Evolutionary conservation across 768 basidiomycete species (phyloP).

Genomic region (Clitopilus passeckerianus): DNA sequence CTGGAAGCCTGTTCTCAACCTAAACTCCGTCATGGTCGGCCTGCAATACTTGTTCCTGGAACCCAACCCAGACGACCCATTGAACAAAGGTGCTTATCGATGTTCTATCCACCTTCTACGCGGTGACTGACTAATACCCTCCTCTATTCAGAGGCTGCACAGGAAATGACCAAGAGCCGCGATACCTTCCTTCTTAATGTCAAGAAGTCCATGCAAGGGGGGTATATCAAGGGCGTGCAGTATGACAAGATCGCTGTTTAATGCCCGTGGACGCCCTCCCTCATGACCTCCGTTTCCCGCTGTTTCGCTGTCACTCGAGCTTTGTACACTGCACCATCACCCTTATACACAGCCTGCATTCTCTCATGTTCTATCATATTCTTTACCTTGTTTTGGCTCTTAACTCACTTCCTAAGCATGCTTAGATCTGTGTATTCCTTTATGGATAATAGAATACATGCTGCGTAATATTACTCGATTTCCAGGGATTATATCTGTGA

Average conservation of each 20-base stretch:
- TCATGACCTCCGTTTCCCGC: conserved; percentile 10
- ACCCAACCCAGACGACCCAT: conserved; percentile 96
- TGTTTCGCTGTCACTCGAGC: conserved; percentile 1
- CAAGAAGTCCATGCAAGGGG: conserved; percentile 82
- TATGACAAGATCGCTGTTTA: conserved; percentile 71
- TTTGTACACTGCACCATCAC: conserved; percentile 2
- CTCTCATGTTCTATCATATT: background rate
- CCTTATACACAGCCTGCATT: conserved; percentile 5
- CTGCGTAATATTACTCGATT: conserved; percentile 16
- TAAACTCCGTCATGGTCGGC: conserved; percentile 98
- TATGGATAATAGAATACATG: conserved; percentile 15
- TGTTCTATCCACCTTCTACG: background rate
- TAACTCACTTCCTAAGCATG: background rate
- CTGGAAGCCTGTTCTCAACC: conserved; percentile 98
- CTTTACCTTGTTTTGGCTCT: background rate
- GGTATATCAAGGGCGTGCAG: conserved; percentile 66
- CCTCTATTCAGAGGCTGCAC: conserved; percentile 75
- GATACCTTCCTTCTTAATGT: conserved; percentile 84
- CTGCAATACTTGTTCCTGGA: conserved; percentile 98
- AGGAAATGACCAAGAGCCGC: conserved; percentile 87
- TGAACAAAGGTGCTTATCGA: conserved; percentile 88
- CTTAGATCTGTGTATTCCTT: conserved; percentile 5
- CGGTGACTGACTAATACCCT: conserved; percentile 4
- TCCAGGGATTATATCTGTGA: conserved; percentile 1
- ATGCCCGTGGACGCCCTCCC: conserved; percentile 20